phyloP scores from a whole-genome alignment of 2,329 filamentous ascomycete genomes.

The Clonostachys sp. region DNA sequence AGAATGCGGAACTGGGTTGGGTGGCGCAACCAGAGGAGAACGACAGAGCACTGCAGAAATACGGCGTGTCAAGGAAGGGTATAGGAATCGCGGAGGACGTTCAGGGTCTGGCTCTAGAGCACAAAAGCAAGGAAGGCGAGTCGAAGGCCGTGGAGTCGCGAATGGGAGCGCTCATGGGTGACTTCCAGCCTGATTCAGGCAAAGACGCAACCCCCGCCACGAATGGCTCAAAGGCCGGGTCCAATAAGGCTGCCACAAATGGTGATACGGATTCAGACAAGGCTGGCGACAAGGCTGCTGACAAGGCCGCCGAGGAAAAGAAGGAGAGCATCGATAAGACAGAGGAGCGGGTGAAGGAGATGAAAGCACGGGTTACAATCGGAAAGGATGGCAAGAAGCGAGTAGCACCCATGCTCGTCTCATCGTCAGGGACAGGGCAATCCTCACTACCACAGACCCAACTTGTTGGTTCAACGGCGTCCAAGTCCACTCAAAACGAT shows the following conservation, averaged over 20 bases:
- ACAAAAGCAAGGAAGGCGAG: conserved; percentile 88
- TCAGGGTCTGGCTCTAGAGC: conserved; percentile 81
- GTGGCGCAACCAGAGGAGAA: conserved; percentile 84
- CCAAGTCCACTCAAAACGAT: conserved; percentile 59
- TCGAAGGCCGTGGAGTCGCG: conserved; percentile 84
- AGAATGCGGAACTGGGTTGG: conserved; percentile 83
- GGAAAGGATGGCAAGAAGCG: conserved; percentile 97
- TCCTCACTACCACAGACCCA: conserved; percentile 88
- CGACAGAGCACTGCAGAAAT: conserved; percentile 88
- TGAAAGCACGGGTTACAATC: conserved; percentile 90
- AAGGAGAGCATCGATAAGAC: conserved; percentile 37
- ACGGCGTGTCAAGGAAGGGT: conserved; percentile 80
- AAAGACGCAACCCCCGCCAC: conserved; percentile 42
- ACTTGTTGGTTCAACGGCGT: conserved; percentile 68
- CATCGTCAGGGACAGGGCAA: conserved; percentile 79
- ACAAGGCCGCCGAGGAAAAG: conserved; percentile 34
- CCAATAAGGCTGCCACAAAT: conserved; percentile 31
- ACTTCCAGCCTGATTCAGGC: conserved; percentile 52
- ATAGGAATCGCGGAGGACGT: conserved; percentile 92
- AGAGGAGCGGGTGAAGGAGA: conserved; percentile 47
- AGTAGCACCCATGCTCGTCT: conserved; percentile 86
- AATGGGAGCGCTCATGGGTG: conserved; percentile 98
- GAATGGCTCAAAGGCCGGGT: conserved; percentile 32
- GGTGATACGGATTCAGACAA: conserved; percentile 27
- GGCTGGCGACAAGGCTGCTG: conserved; percentile 24